Conservation (phyloP, 2,329 filamentous ascomycete species). For the Beauveria pseudobassiana region DNA sequence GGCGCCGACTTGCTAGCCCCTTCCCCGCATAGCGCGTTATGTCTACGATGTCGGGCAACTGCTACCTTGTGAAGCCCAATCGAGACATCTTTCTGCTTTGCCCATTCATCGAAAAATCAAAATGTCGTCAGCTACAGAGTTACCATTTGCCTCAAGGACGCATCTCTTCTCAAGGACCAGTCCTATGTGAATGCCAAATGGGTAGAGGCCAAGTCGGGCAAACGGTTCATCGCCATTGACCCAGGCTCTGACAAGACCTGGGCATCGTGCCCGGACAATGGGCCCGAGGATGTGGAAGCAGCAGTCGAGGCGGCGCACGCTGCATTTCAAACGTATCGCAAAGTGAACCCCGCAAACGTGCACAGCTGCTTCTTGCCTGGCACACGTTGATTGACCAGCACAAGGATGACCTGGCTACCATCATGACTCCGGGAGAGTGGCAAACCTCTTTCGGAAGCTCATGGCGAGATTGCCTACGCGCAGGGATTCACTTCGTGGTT, state of each 20-base stretch:
- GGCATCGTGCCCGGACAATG: constrained; percentile 42
- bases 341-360: constrained; percentile 27
- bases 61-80: background rate
- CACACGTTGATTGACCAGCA: constrained; percentile 27
- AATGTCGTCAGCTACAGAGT: constrained; percentile 10
- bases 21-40: constrained; percentile 1
- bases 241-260: constrained; percentile 43
- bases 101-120: background rate
- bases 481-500: constrained; percentile 50
- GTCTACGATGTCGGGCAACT: background rate
- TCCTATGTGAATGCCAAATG: constrained; percentile 43
- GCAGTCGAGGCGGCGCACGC: constrained; percentile 28
- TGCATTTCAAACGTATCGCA: constrained; percentile 31
- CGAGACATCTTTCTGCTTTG: background rate
- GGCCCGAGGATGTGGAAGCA: constrained; percentile 30
- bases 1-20: background rate
- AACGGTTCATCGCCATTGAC: constrained; percentile 45
- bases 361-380: constrained; percentile 29
- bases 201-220: constrained; percentile 35
- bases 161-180: constrained; percentile 39
- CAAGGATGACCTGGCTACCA: constrained; percentile 31
- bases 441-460: constrained; percentile 47
- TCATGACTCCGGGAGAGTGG: constrained; percentile 45
- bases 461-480: constrained; percentile 49
- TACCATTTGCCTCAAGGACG: constrained; percentile 39